Percentiles rank a stretch among this genome's conserved stretches.
Evolutionary conservation across 2,329 filamentous ascomycete species (phyloP).

Genomic region (Fusarium lyarnte): DNA sequence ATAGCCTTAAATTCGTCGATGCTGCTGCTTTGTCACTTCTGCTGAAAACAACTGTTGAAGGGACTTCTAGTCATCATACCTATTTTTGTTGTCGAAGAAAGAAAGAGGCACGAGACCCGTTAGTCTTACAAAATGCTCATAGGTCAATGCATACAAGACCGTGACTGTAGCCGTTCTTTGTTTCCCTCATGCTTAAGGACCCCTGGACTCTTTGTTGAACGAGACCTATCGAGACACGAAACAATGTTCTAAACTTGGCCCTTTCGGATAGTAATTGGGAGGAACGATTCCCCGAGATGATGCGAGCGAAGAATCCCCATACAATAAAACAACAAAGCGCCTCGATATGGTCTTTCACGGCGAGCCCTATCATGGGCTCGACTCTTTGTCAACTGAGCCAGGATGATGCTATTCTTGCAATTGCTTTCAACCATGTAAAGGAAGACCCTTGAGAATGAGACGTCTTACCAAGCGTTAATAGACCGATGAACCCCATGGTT

Average conservation of each 20-base stretch:
- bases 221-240: neutral
- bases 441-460: neutral
- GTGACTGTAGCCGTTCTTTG: constrained; percentile 12
- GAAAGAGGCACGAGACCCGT: constrained; percentile 18
- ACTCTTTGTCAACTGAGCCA: constrained; percentile 20
- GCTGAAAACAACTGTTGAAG: neutral
- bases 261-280: neutral
- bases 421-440: neutral
- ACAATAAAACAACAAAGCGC: constrained; percentile 9
- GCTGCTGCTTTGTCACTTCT: constrained; percentile 20
- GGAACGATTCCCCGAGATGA: neutral
- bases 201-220: constrained; percentile 14
- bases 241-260: neutral
- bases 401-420: constrained; percentile 20
- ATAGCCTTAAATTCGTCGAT: constrained; percentile 34
- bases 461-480: constrained; percentile 1
- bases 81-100: constrained; percentile 33
- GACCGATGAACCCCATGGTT: neutral
- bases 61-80: neutral
- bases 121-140: neutral
- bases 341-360: neutral
- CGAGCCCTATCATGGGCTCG: neutral
- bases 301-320: neutral
- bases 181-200: neutral
- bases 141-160: constrained; percentile 7